Percentiles rank a stretch among this genome's conserved stretches.
Conservation (phyloP, 148 eudicot species). For the Polygonum aviculare region DNA sequence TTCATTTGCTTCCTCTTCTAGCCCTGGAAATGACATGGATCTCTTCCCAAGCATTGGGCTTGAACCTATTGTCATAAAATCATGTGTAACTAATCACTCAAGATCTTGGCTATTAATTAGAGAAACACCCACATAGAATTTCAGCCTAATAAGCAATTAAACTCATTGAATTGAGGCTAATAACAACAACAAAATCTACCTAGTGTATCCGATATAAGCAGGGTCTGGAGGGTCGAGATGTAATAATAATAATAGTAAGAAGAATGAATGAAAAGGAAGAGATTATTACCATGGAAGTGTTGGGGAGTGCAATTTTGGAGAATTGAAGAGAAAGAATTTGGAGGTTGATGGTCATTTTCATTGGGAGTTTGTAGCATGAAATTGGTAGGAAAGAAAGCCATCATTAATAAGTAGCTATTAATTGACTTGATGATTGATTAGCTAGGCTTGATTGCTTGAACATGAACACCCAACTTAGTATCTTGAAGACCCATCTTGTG, state of each 20-base stretch:
- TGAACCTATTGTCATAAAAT: neutral
- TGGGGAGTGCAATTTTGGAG: conserved; percentile 63
- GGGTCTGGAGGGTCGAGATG: too few species aligned
- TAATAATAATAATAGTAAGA: neutral
- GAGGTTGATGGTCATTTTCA: conserved; percentile 36
- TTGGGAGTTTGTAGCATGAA: conserved; percentile 73
- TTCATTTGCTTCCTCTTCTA: conserved; percentile 24
- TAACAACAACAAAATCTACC: too few species aligned
- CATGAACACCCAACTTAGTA: neutral
- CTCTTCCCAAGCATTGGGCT: conserved; percentile 69
- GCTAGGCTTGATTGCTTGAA: neutral
- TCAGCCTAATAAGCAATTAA: neutral
- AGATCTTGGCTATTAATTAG: neutral
- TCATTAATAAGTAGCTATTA: conserved; percentile 13
- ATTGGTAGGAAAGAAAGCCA: conserved; percentile 82
- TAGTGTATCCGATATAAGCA: too few species aligned
- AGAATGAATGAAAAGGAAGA: neutral
- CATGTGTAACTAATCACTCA: neutral
- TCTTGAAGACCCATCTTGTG: neutral
- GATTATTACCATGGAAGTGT: conserved; percentile 59
- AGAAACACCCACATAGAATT: neutral
- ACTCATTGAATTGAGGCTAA: conserved; percentile 15
- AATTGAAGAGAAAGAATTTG: conserved; percentile 41
- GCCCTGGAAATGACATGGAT: conserved; percentile 75
- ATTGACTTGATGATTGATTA: neutral